phyloP scores from a whole-genome alignment of 2,329 filamentous ascomycete genomes.

The Cladosporium cucumerinum region DNA sequence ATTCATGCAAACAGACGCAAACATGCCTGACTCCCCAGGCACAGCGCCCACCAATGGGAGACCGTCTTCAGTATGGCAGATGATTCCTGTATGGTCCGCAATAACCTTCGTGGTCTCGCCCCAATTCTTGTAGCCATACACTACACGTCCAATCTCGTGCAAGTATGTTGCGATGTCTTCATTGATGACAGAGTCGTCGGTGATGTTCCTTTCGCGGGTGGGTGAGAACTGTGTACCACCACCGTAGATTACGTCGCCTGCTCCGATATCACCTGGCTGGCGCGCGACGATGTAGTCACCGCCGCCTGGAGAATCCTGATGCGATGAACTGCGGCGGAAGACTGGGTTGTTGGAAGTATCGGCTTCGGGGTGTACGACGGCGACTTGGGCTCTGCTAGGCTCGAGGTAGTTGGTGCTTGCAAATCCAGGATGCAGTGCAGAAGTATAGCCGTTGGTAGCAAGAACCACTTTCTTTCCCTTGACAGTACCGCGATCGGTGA shows the following conservation, averaged over 20 bases:
- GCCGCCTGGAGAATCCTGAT: conserved; percentile 34
- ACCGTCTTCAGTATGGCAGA: conserved; percentile 51
- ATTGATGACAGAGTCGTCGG: conserved; percentile 55
- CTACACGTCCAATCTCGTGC: conserved; percentile 34
- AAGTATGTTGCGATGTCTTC: conserved; percentile 50
- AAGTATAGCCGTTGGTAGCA: conserved; percentile 31
- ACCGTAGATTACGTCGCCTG: conserved; percentile 59
- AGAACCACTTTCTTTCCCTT: conserved; percentile 27
- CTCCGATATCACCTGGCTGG: conserved; percentile 43
- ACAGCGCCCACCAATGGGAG: conserved; percentile 46
- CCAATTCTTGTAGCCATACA: conserved; percentile 31
- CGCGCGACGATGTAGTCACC: conserved; percentile 67
- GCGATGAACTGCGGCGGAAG: conserved; percentile 4
- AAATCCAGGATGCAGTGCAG: conserved; percentile 25
- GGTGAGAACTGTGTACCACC: conserved; percentile 51
- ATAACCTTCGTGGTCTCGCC: conserved; percentile 32
- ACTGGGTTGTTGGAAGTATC: conserved; percentile 29
- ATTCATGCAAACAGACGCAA: conserved; percentile 59
- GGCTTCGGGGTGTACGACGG: conserved; percentile 37
- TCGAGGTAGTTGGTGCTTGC: conserved; percentile 32
- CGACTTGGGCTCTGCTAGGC: conserved; percentile 41
- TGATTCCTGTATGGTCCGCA: conserved; percentile 49
- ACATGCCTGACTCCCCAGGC: conserved; percentile 42
- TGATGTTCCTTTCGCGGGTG: conserved; percentile 50
- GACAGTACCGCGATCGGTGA: conserved; percentile 28